Evolutionary conservation across 306 rosid species (phyloP), one percentile per base, ranked within the genome.

Genomic region (Vigna reflexopilosa): DNA sequence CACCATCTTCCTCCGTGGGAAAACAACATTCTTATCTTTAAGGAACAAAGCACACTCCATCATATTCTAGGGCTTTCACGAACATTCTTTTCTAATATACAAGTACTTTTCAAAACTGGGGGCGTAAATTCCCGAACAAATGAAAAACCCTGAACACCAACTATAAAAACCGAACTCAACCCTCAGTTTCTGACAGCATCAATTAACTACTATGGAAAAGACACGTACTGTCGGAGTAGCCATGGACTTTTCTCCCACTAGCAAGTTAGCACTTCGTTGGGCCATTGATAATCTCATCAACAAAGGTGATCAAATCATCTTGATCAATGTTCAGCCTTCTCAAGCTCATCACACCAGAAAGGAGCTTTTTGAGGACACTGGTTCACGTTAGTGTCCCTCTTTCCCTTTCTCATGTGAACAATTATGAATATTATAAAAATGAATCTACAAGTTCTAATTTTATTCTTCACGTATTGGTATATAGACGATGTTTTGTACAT

Each of bases 221-320:
- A 68, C 86, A 22, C 84, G 82, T 2, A 79, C 13, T 2, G 28
- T 93, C 54, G 97, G 98, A 10, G 76, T 93, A 52, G 98, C 88
- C n/a, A 82, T 93, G 89, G 97, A 91, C 36, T 88, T 85, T 80
- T 93, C 98, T 14, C 68, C 86, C 32, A 84, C 89, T 1, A 91
- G 94, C 91, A 93, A 89, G 81, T 44, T 82, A 57, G 98, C 98
- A 10, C 86, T 93, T 57, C 82, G 79, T 81, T 93, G 98, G 93
- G 85, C 93, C 0, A 81, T 73, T 48, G 87, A 89, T 69, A 88
- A 89, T 83, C 83, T 93, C 50, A 82, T 91, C 63, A 75, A 64
- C 58, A 19, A 52, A 11, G 88, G 84, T 65, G 94, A 93, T 84
- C 76, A 22, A 4, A 61, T 93, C 79, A 73, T 93, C 72, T 54